Percentiles rank a stretch among this genome's conserved stretches.
Conservation (phyloP, 306 rosid genomes). For the Gastrolobium villosum region DNA sequence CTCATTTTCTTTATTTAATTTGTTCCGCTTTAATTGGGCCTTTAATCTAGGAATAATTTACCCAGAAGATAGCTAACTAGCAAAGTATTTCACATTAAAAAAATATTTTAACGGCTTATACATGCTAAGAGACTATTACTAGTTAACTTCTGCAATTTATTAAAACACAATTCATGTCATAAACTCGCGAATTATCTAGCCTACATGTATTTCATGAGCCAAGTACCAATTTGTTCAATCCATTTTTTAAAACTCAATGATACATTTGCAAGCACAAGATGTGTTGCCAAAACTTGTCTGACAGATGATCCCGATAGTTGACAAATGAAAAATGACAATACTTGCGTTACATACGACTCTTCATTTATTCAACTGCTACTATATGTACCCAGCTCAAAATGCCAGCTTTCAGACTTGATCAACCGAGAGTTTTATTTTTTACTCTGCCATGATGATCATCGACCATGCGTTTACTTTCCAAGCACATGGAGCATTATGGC, state of each 20-base stretch:
- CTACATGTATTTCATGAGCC: too few relatives aligned
- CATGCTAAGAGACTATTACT: not conserved
- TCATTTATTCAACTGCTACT: not conserved
- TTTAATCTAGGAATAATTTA: constrained; percentile 28
- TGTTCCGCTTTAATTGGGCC: not conserved
- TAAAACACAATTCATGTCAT: not conserved
- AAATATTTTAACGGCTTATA: not conserved
- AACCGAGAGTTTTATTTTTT: not conserved
- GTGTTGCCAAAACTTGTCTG: constrained; percentile 8
- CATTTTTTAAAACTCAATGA: not conserved
- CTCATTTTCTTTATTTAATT: not conserved
- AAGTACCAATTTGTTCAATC: not conserved
- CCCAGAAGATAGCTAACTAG: constrained; percentile 21
- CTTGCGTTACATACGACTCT: not conserved
- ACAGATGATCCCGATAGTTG: not conserved
- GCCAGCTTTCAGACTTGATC: not conserved
- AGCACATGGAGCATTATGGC: constrained; percentile 90
- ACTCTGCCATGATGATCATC: not conserved
- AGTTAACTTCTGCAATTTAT: not conserved
- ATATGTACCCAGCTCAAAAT: not conserved
- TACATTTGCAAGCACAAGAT: not conserved
- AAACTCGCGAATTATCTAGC: not conserved
- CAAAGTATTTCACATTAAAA: constrained; percentile 5
- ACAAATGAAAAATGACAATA: not conserved
- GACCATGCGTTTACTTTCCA: constrained; percentile 57